phyloP scores from a whole-genome alignment of 148 eudicot genomes.

The Cornus controversa region DNA sequence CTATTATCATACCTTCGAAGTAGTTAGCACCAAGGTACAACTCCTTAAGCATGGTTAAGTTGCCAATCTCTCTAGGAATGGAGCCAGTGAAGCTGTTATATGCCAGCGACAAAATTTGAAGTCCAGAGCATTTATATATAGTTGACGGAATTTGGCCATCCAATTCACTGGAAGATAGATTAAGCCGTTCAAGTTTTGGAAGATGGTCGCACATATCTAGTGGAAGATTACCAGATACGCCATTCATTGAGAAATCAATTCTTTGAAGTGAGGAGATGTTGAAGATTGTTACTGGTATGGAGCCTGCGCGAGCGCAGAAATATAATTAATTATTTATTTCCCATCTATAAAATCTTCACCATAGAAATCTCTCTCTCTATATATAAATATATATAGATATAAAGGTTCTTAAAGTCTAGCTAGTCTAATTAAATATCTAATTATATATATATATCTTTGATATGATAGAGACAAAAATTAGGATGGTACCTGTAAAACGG shows the following conservation, averaged over 20 bases:
- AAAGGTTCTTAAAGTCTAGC: neutral
- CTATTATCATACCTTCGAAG: neutral
- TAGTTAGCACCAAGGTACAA: slow-evolving; percentile 3
- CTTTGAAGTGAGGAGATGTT: neutral
- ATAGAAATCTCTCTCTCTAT: too few relatives aligned
- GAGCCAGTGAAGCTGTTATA: neutral
- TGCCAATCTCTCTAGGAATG: neutral
- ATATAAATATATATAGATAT: too few relatives aligned
- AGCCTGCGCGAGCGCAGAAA: too few relatives aligned
- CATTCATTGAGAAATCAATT: neutral
- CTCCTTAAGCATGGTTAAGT: neutral
- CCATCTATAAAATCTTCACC: too few relatives aligned
- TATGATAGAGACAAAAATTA: neutral
- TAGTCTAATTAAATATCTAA: too few relatives aligned
- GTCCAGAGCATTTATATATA: neutral
- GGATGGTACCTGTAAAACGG: neutral
- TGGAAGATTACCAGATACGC: neutral
- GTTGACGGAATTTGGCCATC: slow-evolving; percentile 1
- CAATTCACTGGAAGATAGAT: neutral
- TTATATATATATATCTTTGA: neutral
- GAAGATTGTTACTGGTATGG: neutral
- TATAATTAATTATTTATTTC: too few relatives aligned
- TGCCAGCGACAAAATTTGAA: neutral
- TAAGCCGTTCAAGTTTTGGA: neutral
- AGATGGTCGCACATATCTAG: neutral